phyloP scores from a whole-genome alignment of 192 early-diverging fungal genomes.

The Chytriomyces confervae region DNA sequence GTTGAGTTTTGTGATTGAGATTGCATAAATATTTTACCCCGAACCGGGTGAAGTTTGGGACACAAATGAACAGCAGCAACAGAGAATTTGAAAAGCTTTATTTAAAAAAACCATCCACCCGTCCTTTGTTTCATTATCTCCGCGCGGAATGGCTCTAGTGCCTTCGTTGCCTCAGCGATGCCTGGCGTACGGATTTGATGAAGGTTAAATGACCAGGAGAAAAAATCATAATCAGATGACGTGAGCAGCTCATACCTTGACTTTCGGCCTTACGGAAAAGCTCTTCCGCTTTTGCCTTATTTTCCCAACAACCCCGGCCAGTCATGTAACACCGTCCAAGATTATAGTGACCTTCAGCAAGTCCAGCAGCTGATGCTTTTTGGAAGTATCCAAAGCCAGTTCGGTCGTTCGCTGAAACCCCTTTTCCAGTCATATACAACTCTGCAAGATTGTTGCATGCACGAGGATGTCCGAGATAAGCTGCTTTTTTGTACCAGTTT shows the following conservation, averaged over 20 bases:
- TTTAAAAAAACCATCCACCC: conserved; percentile 23
- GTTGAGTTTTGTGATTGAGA: background rate
- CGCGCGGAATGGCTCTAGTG: conserved; percentile 26
- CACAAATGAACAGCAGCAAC: background rate
- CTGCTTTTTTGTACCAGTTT: conserved; percentile 26
- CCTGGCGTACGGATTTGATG: background rate
- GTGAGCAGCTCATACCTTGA: background rate
- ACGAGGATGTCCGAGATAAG: conserved; percentile 13
- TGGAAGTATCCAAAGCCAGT: conserved; percentile 31
- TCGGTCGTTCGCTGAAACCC: conserved; percentile 3
- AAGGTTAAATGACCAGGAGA: background rate
- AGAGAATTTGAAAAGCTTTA: background rate
- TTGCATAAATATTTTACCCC: background rate
- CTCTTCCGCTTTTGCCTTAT: conserved; percentile 29
- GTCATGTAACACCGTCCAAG: conserved; percentile 25
- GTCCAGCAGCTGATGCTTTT: conserved; percentile 26
- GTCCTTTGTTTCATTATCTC: conserved; percentile 30
- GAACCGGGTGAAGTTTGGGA: background rate
- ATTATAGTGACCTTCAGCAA: conserved; percentile 31
- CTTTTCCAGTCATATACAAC: conserved; percentile 35
- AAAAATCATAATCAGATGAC: background rate
- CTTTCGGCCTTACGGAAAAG: conserved; percentile 24
- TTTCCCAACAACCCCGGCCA: conserved; percentile 30
- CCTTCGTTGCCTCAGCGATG: conserved; percentile 31
- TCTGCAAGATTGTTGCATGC: conserved; percentile 36